phyloP scores from a whole-genome alignment of 2,329 filamentous ascomycete species.

The Phyllosticta ampelicida region DNA sequence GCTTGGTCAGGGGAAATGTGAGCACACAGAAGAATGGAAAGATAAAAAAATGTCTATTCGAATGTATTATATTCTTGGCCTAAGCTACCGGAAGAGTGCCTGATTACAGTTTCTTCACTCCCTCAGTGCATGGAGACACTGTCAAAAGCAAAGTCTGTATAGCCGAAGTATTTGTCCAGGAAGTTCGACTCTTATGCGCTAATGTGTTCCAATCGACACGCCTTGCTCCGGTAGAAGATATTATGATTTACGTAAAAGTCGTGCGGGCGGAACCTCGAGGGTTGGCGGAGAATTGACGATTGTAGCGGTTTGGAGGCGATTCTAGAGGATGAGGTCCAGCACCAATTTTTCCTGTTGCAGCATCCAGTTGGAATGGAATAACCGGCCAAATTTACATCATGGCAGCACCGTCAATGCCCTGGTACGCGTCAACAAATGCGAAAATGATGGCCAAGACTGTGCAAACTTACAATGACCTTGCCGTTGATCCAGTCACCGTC shows the following conservation, averaged over 20 bases:
- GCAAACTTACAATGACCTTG: slow-evolving; percentile 34
- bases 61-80: neutral
- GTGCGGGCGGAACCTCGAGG: neutral
- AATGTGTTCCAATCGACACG: neutral
- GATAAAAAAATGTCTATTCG: neutral
- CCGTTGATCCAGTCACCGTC: slow-evolving; percentile 47
- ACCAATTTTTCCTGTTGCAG: neutral
- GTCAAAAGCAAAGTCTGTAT: neutral
- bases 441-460: slow-evolving; percentile 16
- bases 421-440: neutral
- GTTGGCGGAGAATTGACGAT: neutral
- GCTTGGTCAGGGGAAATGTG: neutral
- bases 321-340: neutral
- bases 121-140: neutral
- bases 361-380: neutral
- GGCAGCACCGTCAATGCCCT: slow-evolving; percentile 25
- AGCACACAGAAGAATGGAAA: neutral
- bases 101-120: neutral
- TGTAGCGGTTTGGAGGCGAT: neutral
- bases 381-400: slow-evolving; percentile 26
- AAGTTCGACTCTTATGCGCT: neutral
- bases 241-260: neutral
- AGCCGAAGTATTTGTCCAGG: neutral
- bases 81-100: neutral
- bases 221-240: neutral